phyloP scores from a whole-genome alignment of 805 yeast species.

The Nakazawaea sp. region DNA sequence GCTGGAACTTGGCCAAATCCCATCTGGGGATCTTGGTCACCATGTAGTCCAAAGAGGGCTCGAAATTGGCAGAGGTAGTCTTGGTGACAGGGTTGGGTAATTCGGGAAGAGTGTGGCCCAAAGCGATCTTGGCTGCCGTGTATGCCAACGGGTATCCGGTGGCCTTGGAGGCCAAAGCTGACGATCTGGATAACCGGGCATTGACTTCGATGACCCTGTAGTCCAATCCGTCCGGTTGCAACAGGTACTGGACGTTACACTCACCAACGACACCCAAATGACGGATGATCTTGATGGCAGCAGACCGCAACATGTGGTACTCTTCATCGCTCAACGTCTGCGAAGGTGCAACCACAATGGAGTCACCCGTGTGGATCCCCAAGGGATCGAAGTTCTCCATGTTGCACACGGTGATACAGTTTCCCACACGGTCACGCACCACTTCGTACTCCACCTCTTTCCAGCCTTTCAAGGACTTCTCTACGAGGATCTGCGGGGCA shows the following conservation, averaged over 20 bases:
- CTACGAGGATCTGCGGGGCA: constrained; percentile 93
- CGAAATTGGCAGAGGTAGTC: constrained; percentile 93
- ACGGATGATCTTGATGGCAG: constrained; percentile 95
- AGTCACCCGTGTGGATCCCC: constrained; percentile 98
- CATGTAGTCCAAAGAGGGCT: constrained; percentile 93
- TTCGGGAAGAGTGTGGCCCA: constrained; percentile 92
- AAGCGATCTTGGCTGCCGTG: constrained; percentile 95
- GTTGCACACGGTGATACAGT: constrained; percentile 98
- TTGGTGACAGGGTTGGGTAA: constrained; percentile 95
- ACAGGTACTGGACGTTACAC: constrained; percentile 95
- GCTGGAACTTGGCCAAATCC: constrained; percentile 94
- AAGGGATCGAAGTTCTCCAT: constrained; percentile 99
- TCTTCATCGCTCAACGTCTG: constrained; percentile 97
- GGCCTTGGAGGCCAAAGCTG: constrained; percentile 97
- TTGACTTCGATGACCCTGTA: constrained; percentile 96
- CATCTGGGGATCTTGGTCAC: constrained; percentile 98
- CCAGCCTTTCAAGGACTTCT: constrained; percentile 97
- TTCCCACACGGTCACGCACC: constrained; percentile 91
- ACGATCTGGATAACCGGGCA: constrained; percentile 94
- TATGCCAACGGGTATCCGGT: constrained; percentile 98
- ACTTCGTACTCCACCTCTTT: constrained; percentile 98
- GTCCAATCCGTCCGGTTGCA: constrained; percentile 93
- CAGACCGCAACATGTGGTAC: constrained; percentile 94
- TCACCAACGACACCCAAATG: constrained; percentile 99
- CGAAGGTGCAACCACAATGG: constrained; percentile 97